These are phyloP conservation scores for Phytophthora nicotianae DNA, from an alignment of 352 stramenopile species.

Conservation along the genomic window DNA sequence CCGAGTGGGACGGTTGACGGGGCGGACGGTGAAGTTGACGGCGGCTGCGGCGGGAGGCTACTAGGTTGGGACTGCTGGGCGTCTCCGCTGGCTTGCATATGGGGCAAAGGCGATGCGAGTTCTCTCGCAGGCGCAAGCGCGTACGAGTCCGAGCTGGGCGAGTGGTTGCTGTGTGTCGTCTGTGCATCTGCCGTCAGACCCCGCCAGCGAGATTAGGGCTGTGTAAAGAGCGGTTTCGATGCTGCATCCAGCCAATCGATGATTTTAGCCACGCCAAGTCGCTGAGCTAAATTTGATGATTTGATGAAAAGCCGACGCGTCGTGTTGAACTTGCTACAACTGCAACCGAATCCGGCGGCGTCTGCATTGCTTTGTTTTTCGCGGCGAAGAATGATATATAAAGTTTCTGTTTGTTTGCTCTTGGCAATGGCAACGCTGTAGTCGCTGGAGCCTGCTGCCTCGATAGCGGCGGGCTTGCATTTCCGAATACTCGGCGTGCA, in stretches of 20 bases:
- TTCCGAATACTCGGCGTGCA: not conserved
- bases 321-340: slow-evolving; percentile 28
- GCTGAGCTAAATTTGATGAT: slow-evolving; percentile 6
- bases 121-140: slow-evolving; percentile 1
- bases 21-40: slow-evolving; percentile 14
- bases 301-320: slow-evolving; percentile 6
- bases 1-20: slow-evolving; percentile 11
- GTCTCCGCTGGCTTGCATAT: slow-evolving; percentile 35
- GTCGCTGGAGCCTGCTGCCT: not conserved
- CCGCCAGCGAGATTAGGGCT: slow-evolving; percentile 13
- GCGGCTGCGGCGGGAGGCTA: slow-evolving; percentile 11
- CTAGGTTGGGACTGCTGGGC: slow-evolving; percentile 7
- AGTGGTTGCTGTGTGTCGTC: slow-evolving; percentile 24
- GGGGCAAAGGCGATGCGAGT: slow-evolving; percentile 1
- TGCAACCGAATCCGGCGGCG: slow-evolving; percentile 1
- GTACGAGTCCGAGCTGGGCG: slow-evolving; percentile 3
- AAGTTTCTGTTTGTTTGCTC: too few relatives aligned
- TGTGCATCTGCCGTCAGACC: slow-evolving; percentile 6
- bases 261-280: slow-evolving; percentile 9
- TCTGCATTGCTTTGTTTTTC: too few relatives aligned
- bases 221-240: slow-evolving; percentile 13
- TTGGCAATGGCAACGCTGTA: too few relatives aligned
- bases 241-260: slow-evolving; percentile 5
- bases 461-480: not conserved
- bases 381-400: too few relatives aligned